Percentiles rank a stretch among this genome's conserved stretches.
These are phyloP conservation scores for Lasiodiplodia sp. DNA, from an alignment of 2,329 filamentous ascomycete genomes.

Conservation along the genomic window DNA sequence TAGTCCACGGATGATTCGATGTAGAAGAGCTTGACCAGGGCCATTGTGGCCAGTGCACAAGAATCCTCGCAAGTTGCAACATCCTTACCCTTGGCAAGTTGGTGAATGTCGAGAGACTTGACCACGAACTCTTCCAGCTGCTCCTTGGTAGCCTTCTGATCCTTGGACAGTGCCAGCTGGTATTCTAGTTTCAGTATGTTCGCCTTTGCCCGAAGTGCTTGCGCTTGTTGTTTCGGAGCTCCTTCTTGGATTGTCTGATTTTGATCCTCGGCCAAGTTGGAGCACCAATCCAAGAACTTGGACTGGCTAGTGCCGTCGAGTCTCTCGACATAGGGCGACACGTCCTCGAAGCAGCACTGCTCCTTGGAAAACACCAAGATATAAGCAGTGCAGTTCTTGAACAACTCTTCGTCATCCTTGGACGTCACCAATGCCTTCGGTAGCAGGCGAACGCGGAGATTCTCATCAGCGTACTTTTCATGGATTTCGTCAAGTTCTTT, in stretches of 20 bases:
- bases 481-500: constrained; percentile 6
- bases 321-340: constrained; percentile 25
- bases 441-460: constrained; percentile 21
- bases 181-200: constrained; percentile 27
- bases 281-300: constrained; percentile 21
- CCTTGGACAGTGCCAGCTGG: constrained; percentile 16
- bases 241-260: background rate
- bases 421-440: constrained; percentile 2
- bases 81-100: constrained; percentile 4
- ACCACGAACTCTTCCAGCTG: constrained; percentile 17
- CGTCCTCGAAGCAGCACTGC: constrained; percentile 27
- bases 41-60: constrained; percentile 22
- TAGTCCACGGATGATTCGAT: constrained; percentile 20
- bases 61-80: constrained; percentile 17
- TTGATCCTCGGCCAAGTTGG: background rate
- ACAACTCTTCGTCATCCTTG: constrained; percentile 10
- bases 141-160: constrained; percentile 11
- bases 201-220: constrained; percentile 16
- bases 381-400: constrained; percentile 17
- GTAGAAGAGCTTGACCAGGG: constrained; percentile 20
- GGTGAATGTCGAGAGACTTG: background rate
- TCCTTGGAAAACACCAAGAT: constrained; percentile 13
- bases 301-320: constrained; percentile 5
- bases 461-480: constrained; percentile 12
- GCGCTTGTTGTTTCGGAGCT: constrained; percentile 1